A percentile compares a stretch with the other conserved stretches of the same genome.
Evolutionary conservation across 176 grass and related monocot species (phyloP).

Genomic region (Sorghum bicolor): DNA sequence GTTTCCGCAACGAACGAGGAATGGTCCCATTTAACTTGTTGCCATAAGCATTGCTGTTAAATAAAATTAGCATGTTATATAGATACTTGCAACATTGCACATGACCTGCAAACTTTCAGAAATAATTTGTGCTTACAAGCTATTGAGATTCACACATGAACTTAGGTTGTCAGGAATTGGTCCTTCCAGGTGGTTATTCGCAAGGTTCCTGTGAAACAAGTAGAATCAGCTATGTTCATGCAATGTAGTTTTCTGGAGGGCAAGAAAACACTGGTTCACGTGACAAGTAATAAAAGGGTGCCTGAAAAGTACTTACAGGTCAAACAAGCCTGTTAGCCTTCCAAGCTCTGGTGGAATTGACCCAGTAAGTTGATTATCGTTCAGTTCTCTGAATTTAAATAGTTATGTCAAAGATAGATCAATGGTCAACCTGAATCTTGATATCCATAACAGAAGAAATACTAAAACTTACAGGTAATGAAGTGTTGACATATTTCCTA

Average conservation of each 20-base stretch:
- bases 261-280: background rate
- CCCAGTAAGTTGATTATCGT: conserved; percentile 85
- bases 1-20: conserved; percentile 70
- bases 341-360: conserved; percentile 87
- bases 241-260: background rate
- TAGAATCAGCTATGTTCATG: background rate
- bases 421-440: background rate
- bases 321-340: conserved; percentile 83
- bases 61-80: conserved; percentile 16
- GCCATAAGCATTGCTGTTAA: conserved; percentile 77
- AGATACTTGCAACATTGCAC: background rate
- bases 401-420: background rate
- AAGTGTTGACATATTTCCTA: conserved; percentile 95
- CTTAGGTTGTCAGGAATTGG: conserved; percentile 90
- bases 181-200: conserved; percentile 85
- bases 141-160: conserved; percentile 94
- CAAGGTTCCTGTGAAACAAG: conserved; percentile 66
- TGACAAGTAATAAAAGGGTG: background rate
- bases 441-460: background rate
- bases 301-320: conserved; percentile 56
- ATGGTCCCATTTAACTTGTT: conserved; percentile 95
- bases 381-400: conserved; percentile 69
- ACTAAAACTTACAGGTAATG: conserved; percentile 75
- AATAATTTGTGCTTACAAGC: conserved; percentile 70
- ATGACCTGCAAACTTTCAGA: background rate